These are phyloP conservation scores for Striga asiatica DNA, from an alignment of 257 asterid species.

Conservation along the genomic window DNA sequence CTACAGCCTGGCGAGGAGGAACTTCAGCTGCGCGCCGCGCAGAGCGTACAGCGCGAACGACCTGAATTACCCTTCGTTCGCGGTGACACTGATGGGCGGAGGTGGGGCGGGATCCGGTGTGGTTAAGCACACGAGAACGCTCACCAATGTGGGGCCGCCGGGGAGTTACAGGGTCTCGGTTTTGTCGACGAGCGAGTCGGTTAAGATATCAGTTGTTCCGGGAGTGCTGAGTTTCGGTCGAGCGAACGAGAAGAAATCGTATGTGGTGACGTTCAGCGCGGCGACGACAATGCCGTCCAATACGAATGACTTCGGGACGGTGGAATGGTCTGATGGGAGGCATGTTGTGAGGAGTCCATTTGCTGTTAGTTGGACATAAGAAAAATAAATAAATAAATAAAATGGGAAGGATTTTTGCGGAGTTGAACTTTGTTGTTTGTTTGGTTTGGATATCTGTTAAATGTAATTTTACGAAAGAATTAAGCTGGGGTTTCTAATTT, in stretches of 20 bases:
- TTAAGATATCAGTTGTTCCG: conserved; percentile 59
- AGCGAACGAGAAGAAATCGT: conserved; percentile 49
- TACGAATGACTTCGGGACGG: conserved; percentile 47
- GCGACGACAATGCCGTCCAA: conserved; percentile 32
- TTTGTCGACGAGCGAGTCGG: conserved; percentile 16
- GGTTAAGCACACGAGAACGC: conserved; percentile 53
- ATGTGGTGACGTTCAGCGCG: conserved; percentile 50
- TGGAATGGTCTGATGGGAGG: conserved; percentile 86
- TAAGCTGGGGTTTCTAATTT: no score
- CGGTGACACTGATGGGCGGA: conserved; percentile 23
- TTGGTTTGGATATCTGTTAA: no score
- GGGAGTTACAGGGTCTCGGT: conserved; percentile 62
- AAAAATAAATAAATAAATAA: no score
- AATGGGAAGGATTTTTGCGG: no score
- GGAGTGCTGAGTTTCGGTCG: conserved; percentile 36
- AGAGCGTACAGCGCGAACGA: conserved; percentile 46
- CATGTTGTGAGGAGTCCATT: conserved; percentile 77
- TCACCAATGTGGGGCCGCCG: conserved; percentile 66
- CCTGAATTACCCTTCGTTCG: conserved; percentile 86
- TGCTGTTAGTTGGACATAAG: conserved; percentile 67
- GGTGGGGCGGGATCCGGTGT: conserved; percentile 14
- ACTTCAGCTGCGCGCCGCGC: conserved; percentile 37
- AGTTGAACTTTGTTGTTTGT: no score
- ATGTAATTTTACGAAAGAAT: no score
- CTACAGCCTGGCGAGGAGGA: conserved; percentile 31